Evolutionary conservation across 1,284 basidiomycete genomes (phyloP), one percentile per base, ranked within the genome.

Genomic region (Abortiporus biennis): DNA sequence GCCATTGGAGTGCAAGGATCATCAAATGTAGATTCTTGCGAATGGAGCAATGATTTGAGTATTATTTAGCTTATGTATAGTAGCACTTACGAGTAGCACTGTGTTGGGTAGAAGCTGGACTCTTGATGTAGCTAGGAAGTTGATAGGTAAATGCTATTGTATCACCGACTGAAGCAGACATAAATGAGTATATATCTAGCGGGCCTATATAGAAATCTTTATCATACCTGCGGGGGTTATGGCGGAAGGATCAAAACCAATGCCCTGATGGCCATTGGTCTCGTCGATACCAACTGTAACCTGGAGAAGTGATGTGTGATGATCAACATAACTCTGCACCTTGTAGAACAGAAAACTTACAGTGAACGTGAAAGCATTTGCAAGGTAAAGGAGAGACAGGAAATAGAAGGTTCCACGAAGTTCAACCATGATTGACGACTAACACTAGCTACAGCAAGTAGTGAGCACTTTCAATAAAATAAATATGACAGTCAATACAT

Each of bases 201-300:
- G n/a, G n/a, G n/a, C n/a, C n/a, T n/a, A n/a, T n/a, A n/a, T n/a
- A 12, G 33, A 33, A 9, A 3, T 4, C 16, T 8, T n/a, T 1
- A 15, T 34, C 41, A 5, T 27, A 52, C 50, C 48, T 20, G 46
- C 33, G 17, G 50, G 50, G 11, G 36, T 24, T 21, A 52, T 52
- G 22, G 42, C 36, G 3, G 50, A 50, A 4, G 50, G 50, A 40
- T 52, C 48, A 42, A 52, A 52, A 5, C 50, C 50, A 29, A 52
- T 35, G n/a, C 50, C 50, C 29, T 47, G 50, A 13, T 50, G 36
- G 17, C 50, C 50, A 35, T 42, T 42, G 5, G 48, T 48, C 38
- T 52, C 50, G 21, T 44, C 48, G 4, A 52, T 52, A 12, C 50
- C 50, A 16, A 52, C 48, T 15, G 50, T 52, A 19, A 52, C 50